These are phyloP conservation scores for Typha latifolia DNA, from an alignment of 176 grass and related monocot genomes.

Conservation along the genomic window DNA sequence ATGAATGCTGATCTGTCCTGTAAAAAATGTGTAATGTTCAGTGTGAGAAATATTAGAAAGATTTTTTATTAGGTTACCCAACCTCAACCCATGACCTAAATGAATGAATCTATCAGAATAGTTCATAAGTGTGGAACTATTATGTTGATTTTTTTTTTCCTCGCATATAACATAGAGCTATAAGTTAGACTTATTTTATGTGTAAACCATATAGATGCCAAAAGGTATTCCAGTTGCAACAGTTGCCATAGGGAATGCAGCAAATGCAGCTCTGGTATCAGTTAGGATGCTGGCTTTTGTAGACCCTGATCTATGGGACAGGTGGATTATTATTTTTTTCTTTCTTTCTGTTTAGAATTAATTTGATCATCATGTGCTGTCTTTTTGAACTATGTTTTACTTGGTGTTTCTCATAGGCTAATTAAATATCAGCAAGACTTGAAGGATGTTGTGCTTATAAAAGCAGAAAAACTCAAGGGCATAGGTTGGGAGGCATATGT, in stretches of 20 bases:
- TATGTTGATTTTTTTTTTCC: too few species aligned
- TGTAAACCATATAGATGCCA: constrained; percentile 48
- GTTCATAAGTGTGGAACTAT: too few species aligned
- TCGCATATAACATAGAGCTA: too few species aligned
- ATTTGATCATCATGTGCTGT: not conserved
- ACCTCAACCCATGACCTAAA: too few species aligned
- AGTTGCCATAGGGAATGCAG: constrained; percentile 64
- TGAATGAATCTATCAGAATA: too few species aligned
- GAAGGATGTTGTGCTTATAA: constrained; percentile 48
- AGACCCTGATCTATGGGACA: constrained; percentile 59
- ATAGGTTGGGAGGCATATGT: constrained; percentile 54
- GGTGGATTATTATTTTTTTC: constrained; percentile 23
- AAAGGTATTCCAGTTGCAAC: constrained; percentile 84
- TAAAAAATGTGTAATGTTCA: too few species aligned
- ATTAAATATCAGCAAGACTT: constrained; percentile 52
- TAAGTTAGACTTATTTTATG: constrained; percentile 3
- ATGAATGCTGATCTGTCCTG: too few species aligned
- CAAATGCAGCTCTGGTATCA: constrained; percentile 81
- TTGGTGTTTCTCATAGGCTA: constrained; percentile 24
- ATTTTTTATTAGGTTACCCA: too few species aligned
- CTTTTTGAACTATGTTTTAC: constrained; percentile 8
- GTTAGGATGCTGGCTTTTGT: constrained; percentile 44
- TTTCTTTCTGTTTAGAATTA: constrained; percentile 8
- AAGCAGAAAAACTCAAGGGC: constrained; percentile 64
- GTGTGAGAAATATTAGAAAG: too few species aligned